Conservation (phyloP, 305 asterid genomes). For the Fraxinus latifolia region DNA sequence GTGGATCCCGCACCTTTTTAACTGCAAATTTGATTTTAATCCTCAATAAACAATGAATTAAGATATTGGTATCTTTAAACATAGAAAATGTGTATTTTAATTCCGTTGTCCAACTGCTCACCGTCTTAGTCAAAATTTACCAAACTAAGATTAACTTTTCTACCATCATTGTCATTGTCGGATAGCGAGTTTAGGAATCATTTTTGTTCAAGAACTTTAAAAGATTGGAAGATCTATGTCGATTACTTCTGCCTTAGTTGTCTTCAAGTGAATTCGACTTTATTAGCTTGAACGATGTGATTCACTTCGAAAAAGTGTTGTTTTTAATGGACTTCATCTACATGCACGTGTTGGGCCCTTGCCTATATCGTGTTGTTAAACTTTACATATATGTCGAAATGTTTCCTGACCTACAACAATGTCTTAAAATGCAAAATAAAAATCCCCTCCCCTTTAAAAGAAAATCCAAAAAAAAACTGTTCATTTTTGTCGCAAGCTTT, state of each 20-base stretch:
- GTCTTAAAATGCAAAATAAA: neutral
- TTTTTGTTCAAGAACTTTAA: neutral
- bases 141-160: too few species aligned
- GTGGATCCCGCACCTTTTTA: too few species aligned
- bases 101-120: too few species aligned
- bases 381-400: too few species aligned
- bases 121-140: too few species aligned
- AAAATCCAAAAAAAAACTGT: too few species aligned
- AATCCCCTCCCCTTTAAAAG: too few species aligned
- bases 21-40: too few species aligned
- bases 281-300: neutral
- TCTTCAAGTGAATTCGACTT: neutral
- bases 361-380: neutral
- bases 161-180: too few species aligned
- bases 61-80: too few species aligned
- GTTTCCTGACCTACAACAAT: neutral
- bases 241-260: neutral
- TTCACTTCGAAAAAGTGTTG: neutral
- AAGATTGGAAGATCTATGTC: neutral
- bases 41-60: too few species aligned
- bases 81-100: too few species aligned
- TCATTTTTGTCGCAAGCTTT: slow-evolving; percentile 80
- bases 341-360: neutral
- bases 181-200: neutral
- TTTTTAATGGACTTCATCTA: neutral